Base-by-base conservation (phyloP, 1,139 yeast genomes). In the Taphrina sp. region DNA sequence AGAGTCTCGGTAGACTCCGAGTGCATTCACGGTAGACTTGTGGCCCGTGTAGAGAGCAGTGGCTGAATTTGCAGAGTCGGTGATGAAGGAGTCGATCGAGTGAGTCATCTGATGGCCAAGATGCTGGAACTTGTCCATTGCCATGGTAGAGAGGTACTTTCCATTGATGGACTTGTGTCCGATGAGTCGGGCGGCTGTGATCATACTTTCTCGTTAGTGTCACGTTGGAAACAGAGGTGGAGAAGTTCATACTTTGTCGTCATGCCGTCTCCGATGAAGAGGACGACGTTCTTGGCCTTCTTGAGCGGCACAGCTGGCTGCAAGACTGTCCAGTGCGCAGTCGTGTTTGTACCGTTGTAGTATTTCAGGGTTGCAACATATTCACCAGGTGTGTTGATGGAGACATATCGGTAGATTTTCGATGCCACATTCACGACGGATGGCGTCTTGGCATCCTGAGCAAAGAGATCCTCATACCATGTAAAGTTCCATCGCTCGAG, bases 261-360 rank as follows among this genome's bases (percentile, higher is more conserved):
- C 47, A 42, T 42, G 33, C 47, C 47, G 36, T 42, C 47, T 12
- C 47, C 47, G n/a, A 42, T 42, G 23, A 42, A 42, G 28, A 42
- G 37, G 19, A 42, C 14, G 37, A 42, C 47, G 29, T 42, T 42
- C 37, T 42, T 42, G 22, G 47, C 47, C 17, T 19, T n/a, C 37
- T 20, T 42, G 10, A 10, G n/a, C n/a, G 47, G 47, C 10, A n/a
- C 33, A 10, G 14, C 24, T 16, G 31, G 31, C 5, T 24, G 35
- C 37, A 29, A 1, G 37, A 42, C 47, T 5, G 8, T 16, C 47
- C 47, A 42, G 26, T 42, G 31, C 10, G 47, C 47, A 5, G 33
- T 31, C 23, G 47, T 42, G 24, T 42, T 42, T 26, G 47, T 42
- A 28, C 47, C 47, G 47, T 42, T 42, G 37, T 42, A 42, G 37